Base-by-base conservation (phyloP, 208 protist genomes). In the Trypanosoma lewisi region DNA sequence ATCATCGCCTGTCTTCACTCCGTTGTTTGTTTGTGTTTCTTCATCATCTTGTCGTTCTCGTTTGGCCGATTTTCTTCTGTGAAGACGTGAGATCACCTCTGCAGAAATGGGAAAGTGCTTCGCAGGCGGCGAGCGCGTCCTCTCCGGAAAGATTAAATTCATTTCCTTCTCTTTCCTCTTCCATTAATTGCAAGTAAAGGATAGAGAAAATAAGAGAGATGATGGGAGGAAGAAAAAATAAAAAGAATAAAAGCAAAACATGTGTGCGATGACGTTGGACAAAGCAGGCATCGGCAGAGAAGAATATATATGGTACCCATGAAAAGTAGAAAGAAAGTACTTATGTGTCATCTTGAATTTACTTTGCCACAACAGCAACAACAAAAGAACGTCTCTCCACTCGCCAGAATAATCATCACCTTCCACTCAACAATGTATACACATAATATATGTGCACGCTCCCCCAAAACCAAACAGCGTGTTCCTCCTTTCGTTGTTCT, bases 91-190 rank as follows among this genome's bases (percentile, higher is more conserved):
- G 19, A 23, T 5, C 39, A 54, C 21, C 28, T 36, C 14, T 17
- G 28, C 28, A 11, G 63, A 53, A 41, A 69, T 30, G 14, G n/a
- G 19, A 45, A 69, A 69, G 42, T 23, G 33, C 30, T 39, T 50
- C 0, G 34, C 33, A 34, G 41, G 1, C 9, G 37, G 23, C 28
- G n/a, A 1, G 16, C n/a, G 8, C n/a, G 53, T n/a, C 2, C 34
- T 21, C n/a, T 33, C 54, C 9, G 63, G 28, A 54, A 69, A 69
- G 25, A 69, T 47, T 33, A 61, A 33, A 28, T 69, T 42, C 63
- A 69, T 69, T 60, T 23, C 25, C 34, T 39, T 23, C 36, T 41
- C 34, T 7, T 17, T 53, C 27, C 17, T 53, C 17, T 33, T 8
- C 17, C 7, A 8, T 27, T 33, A 4, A 34, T 33, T 17, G 2